Conservation (phyloP, 805 yeast genomes). For the Yamadazyma kitorensis region DNA sequence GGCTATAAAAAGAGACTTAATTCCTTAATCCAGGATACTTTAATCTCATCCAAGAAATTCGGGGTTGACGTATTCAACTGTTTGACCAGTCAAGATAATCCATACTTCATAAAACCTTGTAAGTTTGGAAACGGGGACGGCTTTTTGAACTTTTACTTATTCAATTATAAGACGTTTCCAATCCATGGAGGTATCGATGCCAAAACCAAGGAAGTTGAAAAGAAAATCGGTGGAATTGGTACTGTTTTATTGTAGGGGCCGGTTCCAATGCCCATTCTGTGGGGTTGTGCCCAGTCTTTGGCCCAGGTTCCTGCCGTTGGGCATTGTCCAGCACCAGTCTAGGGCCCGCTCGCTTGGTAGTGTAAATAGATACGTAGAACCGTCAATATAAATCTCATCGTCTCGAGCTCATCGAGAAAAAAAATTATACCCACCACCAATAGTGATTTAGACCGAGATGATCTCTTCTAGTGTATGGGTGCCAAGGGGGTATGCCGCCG, state of each 20-base stretch:
- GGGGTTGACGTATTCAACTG: constrained; percentile 93
- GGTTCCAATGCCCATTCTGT: too few species aligned
- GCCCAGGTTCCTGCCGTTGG: too few species aligned
- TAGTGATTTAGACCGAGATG: too few species aligned
- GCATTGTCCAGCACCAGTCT: too few species aligned
- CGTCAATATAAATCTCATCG: too few species aligned
- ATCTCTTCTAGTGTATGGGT: constrained; percentile 94
- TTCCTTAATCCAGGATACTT: constrained; percentile 66
- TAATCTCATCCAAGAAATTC: constrained; percentile 64
- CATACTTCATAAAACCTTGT: constrained; percentile 73
- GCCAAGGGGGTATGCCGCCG: constrained; percentile 92
- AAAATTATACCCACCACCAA: too few species aligned
- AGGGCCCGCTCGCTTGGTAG: too few species aligned
- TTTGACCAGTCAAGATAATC: constrained; percentile 84
- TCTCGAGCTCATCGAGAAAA: too few species aligned
- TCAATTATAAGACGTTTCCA: constrained; percentile 83
- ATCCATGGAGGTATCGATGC: constrained; percentile 75
- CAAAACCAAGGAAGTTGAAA: constrained; percentile 47
- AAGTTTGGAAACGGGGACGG: constrained; percentile 96
- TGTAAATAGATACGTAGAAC: too few species aligned
- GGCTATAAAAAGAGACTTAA: constrained; percentile 59
- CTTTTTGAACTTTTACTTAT: constrained; percentile 80
- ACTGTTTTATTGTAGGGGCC: constrained; percentile 84
- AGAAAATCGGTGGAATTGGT: constrained; percentile 77
- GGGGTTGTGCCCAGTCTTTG: too few species aligned